Percentiles rank a stretch among this genome's conserved stretches.
phyloP scores from a whole-genome alignment of 1,284 basidiomycete species.

The Sanghuangporus weigelae region DNA sequence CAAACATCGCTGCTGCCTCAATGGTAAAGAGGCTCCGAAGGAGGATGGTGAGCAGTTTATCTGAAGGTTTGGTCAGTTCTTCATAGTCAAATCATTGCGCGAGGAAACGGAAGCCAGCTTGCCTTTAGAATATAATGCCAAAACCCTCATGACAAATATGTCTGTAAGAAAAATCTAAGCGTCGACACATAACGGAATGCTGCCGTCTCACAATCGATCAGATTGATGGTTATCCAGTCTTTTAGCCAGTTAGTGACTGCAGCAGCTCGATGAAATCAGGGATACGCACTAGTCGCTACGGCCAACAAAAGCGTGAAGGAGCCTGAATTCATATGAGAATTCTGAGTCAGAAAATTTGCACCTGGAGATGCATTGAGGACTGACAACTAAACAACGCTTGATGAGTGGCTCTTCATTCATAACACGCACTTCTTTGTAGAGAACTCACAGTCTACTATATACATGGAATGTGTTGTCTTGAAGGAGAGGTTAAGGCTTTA shows the following conservation, averaged over 20 bases:
- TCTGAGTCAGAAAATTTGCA: neutral
- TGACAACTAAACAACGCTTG: neutral
- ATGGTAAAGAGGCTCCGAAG: neutral
- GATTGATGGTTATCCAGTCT: slow-evolving; percentile 1
- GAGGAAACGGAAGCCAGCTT: neutral
- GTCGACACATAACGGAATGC: neutral
- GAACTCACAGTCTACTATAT: neutral
- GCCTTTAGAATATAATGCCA: neutral
- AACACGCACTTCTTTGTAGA: neutral
- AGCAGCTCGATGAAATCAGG: neutral
- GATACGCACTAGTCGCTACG: neutral
- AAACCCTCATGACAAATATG: slow-evolving; percentile 5
- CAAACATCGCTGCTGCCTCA: neutral
- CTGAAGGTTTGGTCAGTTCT: neutral
- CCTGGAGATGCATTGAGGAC: neutral
- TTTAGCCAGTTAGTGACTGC: neutral
- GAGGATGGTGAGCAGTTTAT: neutral
- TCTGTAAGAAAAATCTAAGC: neutral
- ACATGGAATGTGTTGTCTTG: neutral
- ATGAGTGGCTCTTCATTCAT: neutral
- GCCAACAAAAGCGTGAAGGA: neutral
- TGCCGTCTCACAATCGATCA: slow-evolving; percentile 5
- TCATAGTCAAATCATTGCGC: neutral
- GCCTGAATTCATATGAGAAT: neutral
- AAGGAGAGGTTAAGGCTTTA: neutral